phyloP scores from a whole-genome alignment of 352 stramenopile species.

The Phytophthora pistaciae region DNA sequence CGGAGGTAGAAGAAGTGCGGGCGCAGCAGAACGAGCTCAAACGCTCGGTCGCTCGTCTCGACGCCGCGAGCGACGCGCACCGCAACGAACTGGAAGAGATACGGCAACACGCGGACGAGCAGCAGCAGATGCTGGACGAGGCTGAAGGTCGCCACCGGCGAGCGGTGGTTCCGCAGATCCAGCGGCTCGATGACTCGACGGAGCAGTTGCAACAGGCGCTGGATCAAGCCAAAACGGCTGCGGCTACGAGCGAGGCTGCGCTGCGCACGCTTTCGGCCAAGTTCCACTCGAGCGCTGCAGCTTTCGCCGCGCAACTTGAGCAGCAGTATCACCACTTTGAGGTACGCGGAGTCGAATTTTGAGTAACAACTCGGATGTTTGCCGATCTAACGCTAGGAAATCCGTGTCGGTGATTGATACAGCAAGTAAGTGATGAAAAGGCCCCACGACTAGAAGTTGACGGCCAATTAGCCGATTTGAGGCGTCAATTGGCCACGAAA shows the following conservation, averaged over 20 bases:
- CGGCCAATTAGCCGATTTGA: conserved; percentile 20
- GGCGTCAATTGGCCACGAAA: conserved; percentile 33
- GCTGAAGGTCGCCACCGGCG: conserved; percentile 23
- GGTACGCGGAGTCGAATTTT: conserved; percentile 19
- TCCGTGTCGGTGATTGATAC: background rate
- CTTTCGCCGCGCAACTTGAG: conserved; percentile 36
- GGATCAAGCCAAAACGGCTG: conserved; percentile 24
- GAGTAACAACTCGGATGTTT: background rate
- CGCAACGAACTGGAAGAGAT: conserved; percentile 19
- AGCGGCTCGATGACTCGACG: conserved; percentile 22
- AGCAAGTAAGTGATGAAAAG: conserved; percentile 33
- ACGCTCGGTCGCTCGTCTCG: conserved; percentile 11
- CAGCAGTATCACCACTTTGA: conserved; percentile 39
- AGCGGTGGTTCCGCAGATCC: conserved; percentile 18
- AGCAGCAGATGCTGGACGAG: conserved; percentile 25
- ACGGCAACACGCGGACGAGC: conserved; percentile 18
- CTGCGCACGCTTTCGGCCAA: conserved; percentile 48
- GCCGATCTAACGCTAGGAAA: background rate
- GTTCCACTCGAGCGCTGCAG: conserved; percentile 36
- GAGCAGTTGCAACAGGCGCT: conserved; percentile 29
- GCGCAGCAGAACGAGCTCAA: conserved; percentile 17
- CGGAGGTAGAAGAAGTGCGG: conserved; percentile 29
- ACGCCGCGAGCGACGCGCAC: conserved; percentile 8
- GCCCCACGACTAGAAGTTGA: conserved; percentile 28
- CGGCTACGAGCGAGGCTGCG: conserved; percentile 29